Conservation (phyloP, 2,329 filamentous ascomycete genomes). For the Fonsecaea pugnacius region DNA sequence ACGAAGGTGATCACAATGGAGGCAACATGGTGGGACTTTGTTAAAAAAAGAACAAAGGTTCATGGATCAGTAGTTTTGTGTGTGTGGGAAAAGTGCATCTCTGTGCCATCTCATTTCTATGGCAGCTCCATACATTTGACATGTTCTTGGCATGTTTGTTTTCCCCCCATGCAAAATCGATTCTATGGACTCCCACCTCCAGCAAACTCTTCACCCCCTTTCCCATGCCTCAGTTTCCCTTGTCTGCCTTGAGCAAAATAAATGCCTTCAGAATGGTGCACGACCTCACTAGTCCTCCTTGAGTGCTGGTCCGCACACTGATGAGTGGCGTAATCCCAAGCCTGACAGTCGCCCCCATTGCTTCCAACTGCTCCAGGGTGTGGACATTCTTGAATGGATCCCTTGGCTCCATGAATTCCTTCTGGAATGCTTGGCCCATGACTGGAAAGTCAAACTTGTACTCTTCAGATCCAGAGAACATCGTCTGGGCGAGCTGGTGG, state of each 20-base stretch:
- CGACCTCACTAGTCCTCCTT: constrained; percentile 18
- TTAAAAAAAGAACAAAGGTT: not conserved
- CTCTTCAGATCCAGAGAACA: constrained; percentile 29
- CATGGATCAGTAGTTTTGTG: not conserved
- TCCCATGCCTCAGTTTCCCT: not conserved
- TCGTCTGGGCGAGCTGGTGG: constrained; percentile 27
- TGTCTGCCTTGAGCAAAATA: constrained; percentile 24
- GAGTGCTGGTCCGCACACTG: constrained; percentile 17
- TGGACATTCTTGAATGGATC: constrained; percentile 19
- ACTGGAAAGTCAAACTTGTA: constrained; percentile 29
- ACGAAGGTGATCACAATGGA: not conserved
- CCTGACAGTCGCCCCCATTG: constrained; percentile 18
- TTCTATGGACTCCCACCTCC: not conserved
- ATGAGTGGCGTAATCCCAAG: constrained; percentile 27
- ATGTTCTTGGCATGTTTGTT: constrained; percentile 1
- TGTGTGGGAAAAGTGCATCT: not conserved
- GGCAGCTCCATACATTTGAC: not conserved
- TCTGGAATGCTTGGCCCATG: constrained; percentile 17
- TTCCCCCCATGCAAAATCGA: not conserved
- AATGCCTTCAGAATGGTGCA: constrained; percentile 12
- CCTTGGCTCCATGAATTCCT: constrained; percentile 16
- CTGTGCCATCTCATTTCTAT: not conserved
- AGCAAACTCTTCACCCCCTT: not conserved
- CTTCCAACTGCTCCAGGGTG: constrained; percentile 21
- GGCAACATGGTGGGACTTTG: not conserved